Evolutionary conservation across 2,329 filamentous ascomycete genomes (phyloP), one percentile per base, ranked within the genome.

Genomic region (Pseudogymnoascus sp.): DNA sequence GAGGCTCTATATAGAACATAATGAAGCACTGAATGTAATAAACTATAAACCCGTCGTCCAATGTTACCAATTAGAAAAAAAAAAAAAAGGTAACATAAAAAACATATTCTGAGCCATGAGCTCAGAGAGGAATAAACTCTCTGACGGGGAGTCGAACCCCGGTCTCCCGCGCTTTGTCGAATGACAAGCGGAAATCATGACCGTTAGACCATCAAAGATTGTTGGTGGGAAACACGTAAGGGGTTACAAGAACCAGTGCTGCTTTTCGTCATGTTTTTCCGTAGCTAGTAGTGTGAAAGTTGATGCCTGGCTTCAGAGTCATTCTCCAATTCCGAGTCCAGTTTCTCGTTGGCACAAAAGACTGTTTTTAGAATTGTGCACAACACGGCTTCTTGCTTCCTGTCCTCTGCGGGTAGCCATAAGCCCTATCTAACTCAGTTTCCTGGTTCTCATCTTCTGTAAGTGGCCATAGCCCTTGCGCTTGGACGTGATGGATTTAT

Each of bases 101-200:
- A 33, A 56, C 4, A 19, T 9, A 56, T 33, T 56, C 50, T 56
- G 50, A 56, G 17, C 50, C 50, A 56, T 56, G 50, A 56, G 50
- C 50, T 56, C 50, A 56, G 50, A 56, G 50, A 56, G 17, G 50
- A 56, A 56, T 56, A 5, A 42, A n/a, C 67, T 68, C 67, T 67
- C 67, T 66, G 66, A 68, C 68, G 66, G 68, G 68, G 68, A 68
- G 64, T 69, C 66, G 66, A 68, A 69, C 68, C 67, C 68, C 67
- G 67, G 66, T 68, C 68, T 68, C 67, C 67, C 67, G 67, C 66
- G 68, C 44, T 26, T 65, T 65, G 64, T 62, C 64, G 37, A 33
- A 33, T 64, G 63, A 46, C 68, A 69, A 69, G 68, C 68, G 68
- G 68, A 69, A 69, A 69, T 69, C 68, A 69, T 69, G 65, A 69